Evolutionary conservation across 495 filamentous ascomycete genomes (phyloP).

Genomic region (Aspergillus funiculosus): DNA sequence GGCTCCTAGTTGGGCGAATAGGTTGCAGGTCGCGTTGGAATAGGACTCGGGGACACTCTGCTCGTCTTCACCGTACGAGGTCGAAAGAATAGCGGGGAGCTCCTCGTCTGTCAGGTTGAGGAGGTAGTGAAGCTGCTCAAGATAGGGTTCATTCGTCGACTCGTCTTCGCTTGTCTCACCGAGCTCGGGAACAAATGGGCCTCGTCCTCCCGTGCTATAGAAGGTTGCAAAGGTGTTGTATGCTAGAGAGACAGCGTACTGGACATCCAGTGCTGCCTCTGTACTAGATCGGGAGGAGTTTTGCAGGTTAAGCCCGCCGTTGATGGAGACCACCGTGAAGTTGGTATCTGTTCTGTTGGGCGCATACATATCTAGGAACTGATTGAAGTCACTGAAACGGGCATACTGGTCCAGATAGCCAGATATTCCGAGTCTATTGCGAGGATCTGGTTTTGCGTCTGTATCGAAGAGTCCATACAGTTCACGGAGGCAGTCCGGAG

Average conservation of each 20-base stretch:
- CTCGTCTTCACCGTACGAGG: slow-evolving; percentile 56
- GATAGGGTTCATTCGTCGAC: slow-evolving; percentile 73
- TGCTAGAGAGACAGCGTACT: slow-evolving; percentile 59
- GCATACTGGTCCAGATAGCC: slow-evolving; percentile 66
- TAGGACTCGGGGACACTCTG: slow-evolving; percentile 54
- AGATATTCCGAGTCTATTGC: slow-evolving; percentile 57
- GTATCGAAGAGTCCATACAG: slow-evolving; percentile 55
- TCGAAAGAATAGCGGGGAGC: slow-evolving; percentile 67
- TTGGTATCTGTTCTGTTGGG: slow-evolving; percentile 49
- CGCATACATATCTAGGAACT: slow-evolving; percentile 48
- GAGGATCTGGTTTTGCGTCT: slow-evolving; percentile 26
- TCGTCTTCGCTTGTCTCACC: slow-evolving; percentile 34
- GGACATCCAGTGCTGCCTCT: slow-evolving; percentile 69
- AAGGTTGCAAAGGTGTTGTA: slow-evolving; percentile 54
- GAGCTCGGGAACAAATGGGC: slow-evolving; percentile 49
- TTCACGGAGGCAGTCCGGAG: slow-evolving; percentile 52
- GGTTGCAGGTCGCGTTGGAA: slow-evolving; percentile 57
- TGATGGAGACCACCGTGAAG: slow-evolving; percentile 57
- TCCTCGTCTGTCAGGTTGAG: slow-evolving; percentile 52
- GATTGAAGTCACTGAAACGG: slow-evolving; percentile 49
- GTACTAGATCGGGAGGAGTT: slow-evolving; percentile 24
- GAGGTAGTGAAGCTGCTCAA: slow-evolving; percentile 71
- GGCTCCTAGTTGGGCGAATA: slow-evolving; percentile 66
- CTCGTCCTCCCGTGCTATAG: slow-evolving; percentile 62
- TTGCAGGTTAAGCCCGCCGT: slow-evolving; percentile 53